These are phyloP conservation scores for Onygenales sp. DNA, from an alignment of 2,329 filamentous ascomycete species.

Conservation along the genomic window DNA sequence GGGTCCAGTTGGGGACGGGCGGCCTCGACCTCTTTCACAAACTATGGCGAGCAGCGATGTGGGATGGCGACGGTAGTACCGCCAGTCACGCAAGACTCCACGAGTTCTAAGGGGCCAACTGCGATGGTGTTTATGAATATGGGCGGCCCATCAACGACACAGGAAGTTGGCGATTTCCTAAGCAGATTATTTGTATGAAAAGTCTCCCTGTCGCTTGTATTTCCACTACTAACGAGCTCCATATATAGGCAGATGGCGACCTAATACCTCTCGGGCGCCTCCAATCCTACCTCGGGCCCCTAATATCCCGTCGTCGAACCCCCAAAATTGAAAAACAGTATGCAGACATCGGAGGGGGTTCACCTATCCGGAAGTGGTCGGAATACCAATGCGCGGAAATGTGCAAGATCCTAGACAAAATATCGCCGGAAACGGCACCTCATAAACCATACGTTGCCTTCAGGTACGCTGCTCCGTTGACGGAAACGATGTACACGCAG, in stretches of 20 bases:
- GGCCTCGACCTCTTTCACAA: slow-evolving; percentile 15
- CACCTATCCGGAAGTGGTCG: slow-evolving; percentile 95
- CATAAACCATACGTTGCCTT: slow-evolving; percentile 98
- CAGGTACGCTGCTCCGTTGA: slow-evolving; percentile 85
- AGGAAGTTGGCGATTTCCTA: slow-evolving; percentile 82
- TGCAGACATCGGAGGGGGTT: slow-evolving; percentile 89
- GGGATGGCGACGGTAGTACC: slow-evolving; percentile 54
- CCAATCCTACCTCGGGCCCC: slow-evolving; percentile 79
- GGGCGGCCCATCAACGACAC: slow-evolving; percentile 83
- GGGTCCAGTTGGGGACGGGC: slow-evolving; percentile 15
- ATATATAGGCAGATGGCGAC: slow-evolving; percentile 70
- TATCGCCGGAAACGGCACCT: slow-evolving; percentile 84
- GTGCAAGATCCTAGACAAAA: slow-evolving; percentile 91
- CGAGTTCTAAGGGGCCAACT: slow-evolving; percentile 67
- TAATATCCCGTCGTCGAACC: slow-evolving; percentile 77
- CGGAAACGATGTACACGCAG: slow-evolving; percentile 82
- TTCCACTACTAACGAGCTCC: slow-evolving; percentile 1
- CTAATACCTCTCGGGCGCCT: slow-evolving; percentile 90
- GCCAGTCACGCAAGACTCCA: slow-evolving; percentile 69
- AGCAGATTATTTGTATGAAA: slow-evolving; percentile 77
- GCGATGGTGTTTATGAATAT: slow-evolving; percentile 99
- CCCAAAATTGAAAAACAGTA: slow-evolving; percentile 98
- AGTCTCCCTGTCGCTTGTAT: neutral
- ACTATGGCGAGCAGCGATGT: slow-evolving; percentile 17
- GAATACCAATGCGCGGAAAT: slow-evolving; percentile 90